Evolutionary conservation across 768 basidiomycete species (phyloP), one percentile per base, ranked within the genome.

Genomic region (Amanita rimosa): DNA sequence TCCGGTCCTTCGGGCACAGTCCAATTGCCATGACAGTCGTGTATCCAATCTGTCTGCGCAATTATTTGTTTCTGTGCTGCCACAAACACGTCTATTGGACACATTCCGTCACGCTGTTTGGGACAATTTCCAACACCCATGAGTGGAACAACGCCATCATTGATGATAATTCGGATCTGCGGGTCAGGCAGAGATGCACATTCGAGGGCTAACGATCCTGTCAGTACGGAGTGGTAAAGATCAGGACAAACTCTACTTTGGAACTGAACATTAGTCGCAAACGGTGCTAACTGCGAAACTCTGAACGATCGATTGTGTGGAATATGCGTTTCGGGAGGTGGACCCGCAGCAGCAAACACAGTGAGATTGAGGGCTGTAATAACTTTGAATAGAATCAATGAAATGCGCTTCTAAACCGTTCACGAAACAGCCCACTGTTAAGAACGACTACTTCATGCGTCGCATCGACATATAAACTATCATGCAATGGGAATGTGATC

Each of bases 371-470:
- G 72, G 8, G 90, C 90, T 4, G 90, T 88, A 29, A 95, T 71
- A 31, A 90, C 86, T 85, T 49, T 27, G 9, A 52, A 49, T 42
- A 56, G n/a, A 26, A 7, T 37, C 38, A 24, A 14, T 24, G 26
- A 16, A 4, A 26, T 6, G 7, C 10, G 33, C 11, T 6, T 8
- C 13, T 17, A 7, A 19, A 42, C 16, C n/a, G n/a, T 38, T 35
- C 2, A 22, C 2, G 8, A n/a, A 21, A 19, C n/a, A 52, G 33
- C 76, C 16, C 52, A 86, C 86, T 76, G 57, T 91, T 85, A n/a
- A 91, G 65, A 0, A 93, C 79, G 34, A 93, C 85, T n/a, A 90
- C 87, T 57, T 95, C 92, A 50, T 94, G 93, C 1, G 85, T 88
- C 5, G 88, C 88, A 59, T 95, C 92, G 6, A 91, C 89, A 51